These are phyloP conservation scores for Talaromyces piceae DNA, from an alignment of 2,329 filamentous ascomycete genomes.

Conservation along the genomic window DNA sequence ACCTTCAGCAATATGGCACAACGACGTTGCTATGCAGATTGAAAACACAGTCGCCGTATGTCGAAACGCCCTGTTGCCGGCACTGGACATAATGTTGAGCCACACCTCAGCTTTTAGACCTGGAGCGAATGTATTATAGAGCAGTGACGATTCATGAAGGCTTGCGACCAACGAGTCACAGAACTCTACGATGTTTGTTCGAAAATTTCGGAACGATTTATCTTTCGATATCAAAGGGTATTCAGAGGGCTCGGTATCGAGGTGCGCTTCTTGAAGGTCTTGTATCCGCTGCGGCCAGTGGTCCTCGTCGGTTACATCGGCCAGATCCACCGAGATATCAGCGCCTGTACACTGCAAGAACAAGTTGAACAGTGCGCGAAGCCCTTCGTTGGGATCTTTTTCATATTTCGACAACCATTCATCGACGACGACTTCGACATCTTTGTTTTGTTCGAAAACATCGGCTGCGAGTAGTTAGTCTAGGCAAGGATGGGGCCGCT, in stretches of 20 bases:
- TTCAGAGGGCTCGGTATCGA: constrained; percentile 74
- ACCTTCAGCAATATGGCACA: constrained; percentile 66
- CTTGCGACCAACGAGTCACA: constrained; percentile 68
- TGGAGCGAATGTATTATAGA: constrained; percentile 69
- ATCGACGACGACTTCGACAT: constrained; percentile 49
- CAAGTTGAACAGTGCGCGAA: constrained; percentile 56
- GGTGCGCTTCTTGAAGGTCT: constrained; percentile 83
- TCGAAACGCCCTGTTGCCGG: constrained; percentile 77
- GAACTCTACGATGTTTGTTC: constrained; percentile 68
- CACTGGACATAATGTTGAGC: constrained; percentile 86
- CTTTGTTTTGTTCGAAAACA: constrained; percentile 50
- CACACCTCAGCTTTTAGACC: constrained; percentile 86
- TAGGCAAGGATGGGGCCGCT: background rate
- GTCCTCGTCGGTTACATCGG: constrained; percentile 85
- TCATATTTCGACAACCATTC: constrained; percentile 53
- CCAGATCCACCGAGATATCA: constrained; percentile 65
- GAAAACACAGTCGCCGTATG: constrained; percentile 87
- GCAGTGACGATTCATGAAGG: constrained; percentile 69
- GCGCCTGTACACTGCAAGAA: constrained; percentile 67
- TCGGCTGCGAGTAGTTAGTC: constrained; percentile 41
- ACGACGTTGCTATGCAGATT: constrained; percentile 67
- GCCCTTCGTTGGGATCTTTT: constrained; percentile 46
- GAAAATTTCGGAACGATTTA: constrained; percentile 70
- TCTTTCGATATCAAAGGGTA: constrained; percentile 84
- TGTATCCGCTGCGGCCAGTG: constrained; percentile 69